Evolutionary conservation across 495 filamentous ascomycete species (phyloP).

Genomic region (Glutinoglossum americanum): DNA sequence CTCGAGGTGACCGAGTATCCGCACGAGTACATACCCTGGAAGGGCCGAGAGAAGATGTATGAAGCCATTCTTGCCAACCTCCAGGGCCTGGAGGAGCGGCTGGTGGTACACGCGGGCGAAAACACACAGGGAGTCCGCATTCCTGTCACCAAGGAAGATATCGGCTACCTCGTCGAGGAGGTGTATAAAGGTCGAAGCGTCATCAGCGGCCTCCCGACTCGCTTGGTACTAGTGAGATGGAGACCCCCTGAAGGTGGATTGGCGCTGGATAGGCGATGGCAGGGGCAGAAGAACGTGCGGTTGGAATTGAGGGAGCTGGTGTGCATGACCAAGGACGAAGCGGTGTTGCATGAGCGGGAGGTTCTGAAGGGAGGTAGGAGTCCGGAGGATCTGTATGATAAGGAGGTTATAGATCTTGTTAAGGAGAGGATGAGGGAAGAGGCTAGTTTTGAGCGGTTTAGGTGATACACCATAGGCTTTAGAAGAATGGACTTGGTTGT

Average conservation of each 20-base stretch:
- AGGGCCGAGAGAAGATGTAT: slow-evolving; percentile 74
- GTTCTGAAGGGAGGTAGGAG: slow-evolving; percentile 48
- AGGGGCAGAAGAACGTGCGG: slow-evolving; percentile 46
- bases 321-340: slow-evolving; percentile 92
- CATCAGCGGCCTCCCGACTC: slow-evolving; percentile 56
- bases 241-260: slow-evolving; percentile 34
- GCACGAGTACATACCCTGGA: slow-evolving; percentile 59
- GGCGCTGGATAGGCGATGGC: slow-evolving; percentile 18
- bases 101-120: slow-evolving; percentile 32
- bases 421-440: slow-evolving; percentile 40
- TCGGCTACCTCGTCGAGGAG: slow-evolving; percentile 76
- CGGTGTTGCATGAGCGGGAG: slow-evolving; percentile 54
- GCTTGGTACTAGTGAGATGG: slow-evolving; percentile 64
- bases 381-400: slow-evolving; percentile 51
- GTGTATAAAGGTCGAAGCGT: slow-evolving; percentile 68
- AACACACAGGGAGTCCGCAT: slow-evolving; percentile 48
- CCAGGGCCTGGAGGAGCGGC: slow-evolving; percentile 54
- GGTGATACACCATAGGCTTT: slow-evolving; percentile 13
- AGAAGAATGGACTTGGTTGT: too few species aligned
- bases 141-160: slow-evolving; percentile 54
- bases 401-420: slow-evolving; percentile 38
- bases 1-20: slow-evolving; percentile 73
- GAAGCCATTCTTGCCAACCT: slow-evolving; percentile 52
- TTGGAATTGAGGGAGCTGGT: slow-evolving; percentile 54
- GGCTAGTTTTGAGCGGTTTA: slow-evolving; percentile 29